Evolutionary conservation across 768 basidiomycete genomes (phyloP), one percentile per base, ranked within the genome.

Genomic region (Phlegmacium glaucopus): DNA sequence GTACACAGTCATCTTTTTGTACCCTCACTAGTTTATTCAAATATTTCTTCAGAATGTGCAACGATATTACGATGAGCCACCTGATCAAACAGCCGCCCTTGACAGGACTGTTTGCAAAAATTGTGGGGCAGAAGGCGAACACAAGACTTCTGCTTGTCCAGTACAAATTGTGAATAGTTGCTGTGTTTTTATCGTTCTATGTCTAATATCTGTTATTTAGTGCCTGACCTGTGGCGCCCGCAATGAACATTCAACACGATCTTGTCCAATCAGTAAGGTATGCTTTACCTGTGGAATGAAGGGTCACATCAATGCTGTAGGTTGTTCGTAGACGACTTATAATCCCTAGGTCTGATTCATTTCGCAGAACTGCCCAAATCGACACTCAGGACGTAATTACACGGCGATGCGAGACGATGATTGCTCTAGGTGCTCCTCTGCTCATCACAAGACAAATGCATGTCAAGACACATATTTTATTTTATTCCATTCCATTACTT

Each of bases 211-310:
- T 41, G 26, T 29, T 25, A 49, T 13, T 43, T 18, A 91, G 90
- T 92, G 90, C 60, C 61, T 87, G 48, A 90, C 85, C 18, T 92
- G 90, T 59, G 90, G 90, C 48, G 86, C 76, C 26, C 80, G 84
- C 42, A 79, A 91, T 56, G 89, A 91, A 51, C 90, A 92, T 63
- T 70, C 74, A 3, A 90, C 90, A 13, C 74, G 83, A 34, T 80
- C 80, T 42, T 92, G 89, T 65, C 87, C 89, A 2, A 85, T 89
- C 50, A 83, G 80, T 65, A 90, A 90, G 64, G 82, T 77, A 0
- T 92, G 90, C 58, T 91, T 80, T 57, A 76, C 72, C 3, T 92
- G 90, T 55, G 86, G 86, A 12, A 88, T 89, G 86, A 87, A 86
- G 60, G 90, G 90, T 2, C 89, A 90, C 58, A 78, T 90, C 45